phyloP scores from a whole-genome alignment of 2,329 filamentous ascomycete genomes.

The Penicillium sp. region DNA sequence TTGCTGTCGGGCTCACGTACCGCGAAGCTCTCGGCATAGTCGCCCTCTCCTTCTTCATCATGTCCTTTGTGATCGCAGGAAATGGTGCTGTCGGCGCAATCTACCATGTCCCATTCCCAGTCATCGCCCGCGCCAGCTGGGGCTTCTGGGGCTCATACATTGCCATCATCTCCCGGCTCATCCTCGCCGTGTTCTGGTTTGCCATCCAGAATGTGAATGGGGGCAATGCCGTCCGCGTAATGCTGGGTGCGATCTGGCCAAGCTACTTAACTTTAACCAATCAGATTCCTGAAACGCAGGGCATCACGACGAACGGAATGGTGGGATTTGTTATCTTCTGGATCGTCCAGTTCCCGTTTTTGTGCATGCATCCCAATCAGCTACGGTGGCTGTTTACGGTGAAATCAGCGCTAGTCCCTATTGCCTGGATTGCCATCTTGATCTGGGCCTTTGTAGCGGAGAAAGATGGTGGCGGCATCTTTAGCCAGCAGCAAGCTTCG shows the following conservation, averaged over 20 bases:
- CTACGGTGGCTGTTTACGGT: constrained; percentile 35
- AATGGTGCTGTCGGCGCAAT: constrained; percentile 52
- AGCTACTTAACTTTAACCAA: constrained; percentile 37
- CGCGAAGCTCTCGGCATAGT: constrained; percentile 48
- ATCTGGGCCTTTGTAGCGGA: constrained; percentile 57
- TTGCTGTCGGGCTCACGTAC: constrained; percentile 51
- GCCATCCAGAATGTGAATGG: constrained; percentile 62
- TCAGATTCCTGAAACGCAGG: constrained; percentile 37
- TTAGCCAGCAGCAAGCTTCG: constrained; percentile 40
- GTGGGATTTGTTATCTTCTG: constrained; percentile 44
- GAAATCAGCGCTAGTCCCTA: constrained; percentile 47
- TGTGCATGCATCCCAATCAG: constrained; percentile 42
- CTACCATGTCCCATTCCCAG: constrained; percentile 53
- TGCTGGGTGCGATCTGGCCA: constrained; percentile 51
- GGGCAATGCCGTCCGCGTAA: constrained; percentile 48
- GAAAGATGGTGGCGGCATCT: constrained; percentile 46
- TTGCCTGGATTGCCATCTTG: constrained; percentile 57
- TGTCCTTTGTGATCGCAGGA: constrained; percentile 55
- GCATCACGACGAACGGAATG: constrained; percentile 45
- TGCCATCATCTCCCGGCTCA: constrained; percentile 49
- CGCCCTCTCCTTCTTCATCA: constrained; percentile 48
- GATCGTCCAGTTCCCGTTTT: constrained; percentile 42
- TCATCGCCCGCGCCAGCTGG: constrained; percentile 52
- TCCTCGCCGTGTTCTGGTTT: constrained; percentile 57
- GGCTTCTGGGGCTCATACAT: constrained; percentile 55